Conservation (phyloP, 441 rosid genomes). For the Populus trichocarpa region DNA sequence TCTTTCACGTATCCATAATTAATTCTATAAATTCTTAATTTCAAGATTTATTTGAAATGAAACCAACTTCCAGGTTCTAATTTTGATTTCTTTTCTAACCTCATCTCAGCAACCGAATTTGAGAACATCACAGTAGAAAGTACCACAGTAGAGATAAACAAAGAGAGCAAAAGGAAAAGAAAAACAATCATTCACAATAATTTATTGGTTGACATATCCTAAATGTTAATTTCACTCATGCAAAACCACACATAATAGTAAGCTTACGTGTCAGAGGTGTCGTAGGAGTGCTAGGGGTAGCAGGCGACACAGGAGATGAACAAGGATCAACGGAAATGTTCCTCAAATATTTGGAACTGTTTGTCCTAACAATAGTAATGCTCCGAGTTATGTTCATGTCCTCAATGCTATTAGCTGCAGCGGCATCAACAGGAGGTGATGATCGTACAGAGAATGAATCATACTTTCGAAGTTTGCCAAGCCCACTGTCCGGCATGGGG, state of each 20-base stretch:
- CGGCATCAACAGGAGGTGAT: neutral
- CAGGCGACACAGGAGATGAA: slow-evolving; percentile 42
- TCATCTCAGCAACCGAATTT: no score
- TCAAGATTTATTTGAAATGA: no score
- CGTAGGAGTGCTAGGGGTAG: slow-evolving; percentile 35
- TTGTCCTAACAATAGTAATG: slow-evolving; percentile 53
- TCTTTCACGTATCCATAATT: no score
- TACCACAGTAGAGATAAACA: no score
- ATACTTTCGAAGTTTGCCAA: slow-evolving; percentile 53
- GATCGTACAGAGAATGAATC: slow-evolving; percentile 31
- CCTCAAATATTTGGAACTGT: slow-evolving; percentile 23
- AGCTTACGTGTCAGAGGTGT: slow-evolving; percentile 58
- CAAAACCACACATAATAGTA: neutral
- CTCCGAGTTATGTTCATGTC: slow-evolving; percentile 46
- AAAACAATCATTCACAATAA: no score
- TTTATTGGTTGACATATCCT: no score
- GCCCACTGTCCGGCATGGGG: slow-evolving; percentile 68
- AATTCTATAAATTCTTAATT: no score
- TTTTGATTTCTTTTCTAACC: no score
- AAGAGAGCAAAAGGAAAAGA: no score
- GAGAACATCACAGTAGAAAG: no score
- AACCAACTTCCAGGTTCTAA: no score
- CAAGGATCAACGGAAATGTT: slow-evolving; percentile 38
- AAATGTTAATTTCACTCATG: no score
- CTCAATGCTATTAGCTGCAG: slow-evolving; percentile 1